Evolutionary conservation across 2,329 filamentous ascomycete species (phyloP).

Genomic region (Sporothrix mexicana): DNA sequence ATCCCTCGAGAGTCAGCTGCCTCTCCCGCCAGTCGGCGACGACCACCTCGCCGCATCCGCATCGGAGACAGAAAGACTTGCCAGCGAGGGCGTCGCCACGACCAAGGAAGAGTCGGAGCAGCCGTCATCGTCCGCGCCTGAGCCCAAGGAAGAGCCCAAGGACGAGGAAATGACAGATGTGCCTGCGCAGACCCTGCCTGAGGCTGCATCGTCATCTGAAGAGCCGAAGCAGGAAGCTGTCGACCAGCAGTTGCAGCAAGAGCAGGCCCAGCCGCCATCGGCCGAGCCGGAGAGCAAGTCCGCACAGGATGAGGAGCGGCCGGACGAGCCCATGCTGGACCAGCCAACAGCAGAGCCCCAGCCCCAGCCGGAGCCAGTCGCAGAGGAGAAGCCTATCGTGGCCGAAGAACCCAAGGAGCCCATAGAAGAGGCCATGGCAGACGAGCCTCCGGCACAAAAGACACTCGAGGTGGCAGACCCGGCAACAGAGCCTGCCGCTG

Average conservation of each 20-base stretch:
- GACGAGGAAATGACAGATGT: constrained; percentile 32
- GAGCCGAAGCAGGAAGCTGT: background rate
- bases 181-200: background rate
- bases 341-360: constrained; percentile 20
- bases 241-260: background rate
- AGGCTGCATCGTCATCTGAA: background rate
- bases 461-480: background rate
- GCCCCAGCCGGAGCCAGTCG: background rate
- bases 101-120: constrained; percentile 6
- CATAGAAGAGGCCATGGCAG: background rate
- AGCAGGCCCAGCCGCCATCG: background rate
- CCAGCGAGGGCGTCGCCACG: background rate
- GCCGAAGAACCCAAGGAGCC: no score
- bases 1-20: constrained; percentile 21
- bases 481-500: background rate
- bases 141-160: constrained; percentile 29
- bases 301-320: constrained; percentile 3
- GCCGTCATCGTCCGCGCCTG: background rate
- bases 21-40: constrained; percentile 18
- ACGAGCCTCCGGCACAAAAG: background rate
- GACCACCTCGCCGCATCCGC: background rate
- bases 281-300: background rate
- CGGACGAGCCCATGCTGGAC: constrained; percentile 33
- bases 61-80: background rate
- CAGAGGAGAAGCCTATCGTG: background rate